Evolutionary conservation across 2,329 filamentous ascomycete genomes (phyloP), one percentile per base, ranked within the genome.

Genomic region (Fonsecaea multimorphosa): DNA sequence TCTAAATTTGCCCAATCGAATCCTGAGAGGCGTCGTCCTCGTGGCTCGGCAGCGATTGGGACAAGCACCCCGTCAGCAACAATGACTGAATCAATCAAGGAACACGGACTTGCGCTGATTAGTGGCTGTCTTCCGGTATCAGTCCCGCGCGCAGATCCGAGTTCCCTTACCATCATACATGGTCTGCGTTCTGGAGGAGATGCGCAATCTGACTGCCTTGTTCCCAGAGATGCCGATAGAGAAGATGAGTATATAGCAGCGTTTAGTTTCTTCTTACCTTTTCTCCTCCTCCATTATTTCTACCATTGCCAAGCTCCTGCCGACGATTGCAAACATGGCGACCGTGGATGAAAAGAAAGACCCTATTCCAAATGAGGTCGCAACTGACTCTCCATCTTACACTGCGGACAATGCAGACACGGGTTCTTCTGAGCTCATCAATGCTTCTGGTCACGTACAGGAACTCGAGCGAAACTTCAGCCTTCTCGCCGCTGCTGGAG

Each of bases 401-500:
- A 40, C 36, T 29, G 34, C 27, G 7, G 27, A 54, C 29, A 19
- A 24, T 14, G 14, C 27, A n/a, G 52, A 32, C 27, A 32, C 27
- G 52, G 64, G 59, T 14, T 22, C 59, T 27, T 55, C 61, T 9
- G 65, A 66, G 11, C 63, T 68, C 14, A 74, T 89, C 73, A 90
- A 90, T 72, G 86, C 86, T 0, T 87, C 87, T 1, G 87, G 87
- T 5, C 86, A 89, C 74, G 80, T 79, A 67, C 87, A 89, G 74
- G 86, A 89, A 74, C 77, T 90, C 40, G 83, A 84, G 64, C 81
- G 87, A 16, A 87, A 89, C 72, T 89, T 89, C 74, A 83, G 85
- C 38, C 77, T 89, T 8, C 70, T 87, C 54, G 84, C 83, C 58
- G 83, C 89, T 49, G 85, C 86, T 58, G 86, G 85, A 27, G 80